Evolutionary conservation across 2,329 filamentous ascomycete species (phyloP).

Genomic region (Simplicillium sp.): DNA sequence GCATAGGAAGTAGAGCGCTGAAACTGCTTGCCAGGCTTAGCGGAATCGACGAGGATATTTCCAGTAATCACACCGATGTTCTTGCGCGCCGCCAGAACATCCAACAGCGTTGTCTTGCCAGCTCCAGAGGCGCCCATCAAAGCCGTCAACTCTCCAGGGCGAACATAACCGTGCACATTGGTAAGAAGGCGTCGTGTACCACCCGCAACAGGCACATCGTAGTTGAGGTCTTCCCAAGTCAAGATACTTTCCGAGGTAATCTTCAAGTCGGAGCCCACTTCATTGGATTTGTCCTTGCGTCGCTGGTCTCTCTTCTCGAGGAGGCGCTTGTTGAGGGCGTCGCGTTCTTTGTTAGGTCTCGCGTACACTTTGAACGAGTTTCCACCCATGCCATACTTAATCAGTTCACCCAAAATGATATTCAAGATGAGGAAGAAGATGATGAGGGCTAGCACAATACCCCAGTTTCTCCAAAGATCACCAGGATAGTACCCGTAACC

Average conservation of each 20-base stretch:
- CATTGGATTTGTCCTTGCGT: slow-evolving; percentile 34
- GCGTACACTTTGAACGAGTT: slow-evolving; percentile 70
- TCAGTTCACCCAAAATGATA: slow-evolving; percentile 66
- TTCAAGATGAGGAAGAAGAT: slow-evolving; percentile 67
- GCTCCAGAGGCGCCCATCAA: slow-evolving; percentile 80
- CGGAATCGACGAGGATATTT: slow-evolving; percentile 47
- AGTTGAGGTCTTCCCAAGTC: slow-evolving; percentile 81
- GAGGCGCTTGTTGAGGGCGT: slow-evolving; percentile 55
- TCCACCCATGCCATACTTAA: slow-evolving; percentile 73
- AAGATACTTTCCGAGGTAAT: slow-evolving; percentile 58
- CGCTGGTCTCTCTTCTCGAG: slow-evolving; percentile 48
- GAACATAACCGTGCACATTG: slow-evolving; percentile 57
- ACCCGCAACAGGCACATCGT: slow-evolving; percentile 54
- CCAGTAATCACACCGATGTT: slow-evolving; percentile 51
- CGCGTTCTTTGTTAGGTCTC: slow-evolving; percentile 58
- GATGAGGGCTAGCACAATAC: slow-evolving; percentile 70
- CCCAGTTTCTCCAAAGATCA: slow-evolving; percentile 76
- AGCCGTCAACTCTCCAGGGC: slow-evolving; percentile 67
- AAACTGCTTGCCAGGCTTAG: slow-evolving; percentile 48
- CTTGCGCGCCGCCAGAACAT: slow-evolving; percentile 58
- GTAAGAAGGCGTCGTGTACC: slow-evolving; percentile 47
- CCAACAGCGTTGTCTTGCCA: slow-evolving; percentile 77
- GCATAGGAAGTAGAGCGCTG: slow-evolving; percentile 53
- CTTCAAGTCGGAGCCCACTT: slow-evolving; percentile 38
- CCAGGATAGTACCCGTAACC: slow-evolving; percentile 57